Percentiles rank a stretch among this genome's conserved stretches.
phyloP scores from a whole-genome alignment of 1,139 yeast genomes.

The Taphrina communis region DNA sequence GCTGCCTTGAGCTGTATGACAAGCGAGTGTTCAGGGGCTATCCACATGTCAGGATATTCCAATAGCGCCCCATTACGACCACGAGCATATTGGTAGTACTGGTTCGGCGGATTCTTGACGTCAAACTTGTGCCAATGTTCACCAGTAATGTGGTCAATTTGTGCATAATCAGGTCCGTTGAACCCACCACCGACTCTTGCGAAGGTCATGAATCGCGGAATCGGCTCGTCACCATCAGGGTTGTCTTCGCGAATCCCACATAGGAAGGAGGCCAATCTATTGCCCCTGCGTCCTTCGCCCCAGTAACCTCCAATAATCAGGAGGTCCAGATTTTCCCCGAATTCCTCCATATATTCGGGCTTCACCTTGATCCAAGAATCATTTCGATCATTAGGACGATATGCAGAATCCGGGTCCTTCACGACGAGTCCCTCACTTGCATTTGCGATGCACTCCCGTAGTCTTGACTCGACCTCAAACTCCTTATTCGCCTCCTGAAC shows the following conservation, averaged over 20 bases:
- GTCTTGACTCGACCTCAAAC: conserved; percentile 58
- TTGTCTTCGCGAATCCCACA: conserved; percentile 67
- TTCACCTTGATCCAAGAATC: conserved; percentile 82
- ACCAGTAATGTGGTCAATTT: conserved; percentile 60
- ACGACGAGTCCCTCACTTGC: conserved; percentile 84
- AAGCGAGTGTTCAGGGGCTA: conserved; percentile 70
- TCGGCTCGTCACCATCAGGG: conserved; percentile 47
- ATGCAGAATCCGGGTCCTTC: conserved; percentile 67
- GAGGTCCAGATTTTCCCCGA: conserved; percentile 85
- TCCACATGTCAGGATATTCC: conserved; percentile 74
- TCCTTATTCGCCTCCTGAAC: conserved; percentile 31
- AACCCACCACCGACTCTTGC: conserved; percentile 88
- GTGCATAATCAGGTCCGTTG: conserved; percentile 64
- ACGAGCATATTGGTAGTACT: conserved; percentile 63
- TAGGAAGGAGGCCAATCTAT: conserved; percentile 62
- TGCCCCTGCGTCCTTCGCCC: conserved; percentile 61
- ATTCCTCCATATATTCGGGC: conserved; percentile 85
- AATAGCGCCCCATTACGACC: conserved; percentile 47
- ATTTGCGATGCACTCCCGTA: conserved; percentile 64
- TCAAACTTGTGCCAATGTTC: conserved; percentile 66
- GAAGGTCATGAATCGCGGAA: conserved; percentile 61
- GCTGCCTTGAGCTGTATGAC: conserved; percentile 88
- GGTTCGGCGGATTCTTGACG: conserved; percentile 51
- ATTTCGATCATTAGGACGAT: conserved; percentile 65
- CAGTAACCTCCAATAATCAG: conserved; percentile 77